phyloP scores from a whole-genome alignment of 2,329 filamentous ascomycete species.

The Metarhizium robertsii region DNA sequence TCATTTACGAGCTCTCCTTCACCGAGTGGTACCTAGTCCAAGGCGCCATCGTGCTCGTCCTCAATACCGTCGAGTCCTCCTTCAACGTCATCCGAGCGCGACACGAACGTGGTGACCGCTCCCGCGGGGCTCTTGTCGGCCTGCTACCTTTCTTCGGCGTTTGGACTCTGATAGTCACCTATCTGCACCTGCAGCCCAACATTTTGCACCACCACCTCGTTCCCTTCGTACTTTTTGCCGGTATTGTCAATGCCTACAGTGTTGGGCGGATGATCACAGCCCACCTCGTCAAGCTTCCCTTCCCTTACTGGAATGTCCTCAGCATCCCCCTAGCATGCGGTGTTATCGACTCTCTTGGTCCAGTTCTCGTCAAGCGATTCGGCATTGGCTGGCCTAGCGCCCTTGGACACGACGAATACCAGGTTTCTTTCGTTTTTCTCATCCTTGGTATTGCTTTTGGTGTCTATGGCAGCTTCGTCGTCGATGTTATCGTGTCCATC shows the following conservation, averaged over 20 bases:
- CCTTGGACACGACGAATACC: conserved; percentile 69
- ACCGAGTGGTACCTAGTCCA: conserved; percentile 91
- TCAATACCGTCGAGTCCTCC: conserved; percentile 74
- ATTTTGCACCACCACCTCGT: conserved; percentile 79
- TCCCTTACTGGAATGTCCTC: conserved; percentile 86
- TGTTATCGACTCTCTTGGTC: conserved; percentile 72
- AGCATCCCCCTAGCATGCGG: conserved; percentile 68
- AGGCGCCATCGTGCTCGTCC: conserved; percentile 68
- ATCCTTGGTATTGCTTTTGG: conserved; percentile 78
- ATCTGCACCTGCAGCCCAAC: conserved; percentile 74
- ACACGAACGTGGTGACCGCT: conserved; percentile 60
- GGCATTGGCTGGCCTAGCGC: conserved; percentile 69
- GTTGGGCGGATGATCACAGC: conserved; percentile 95
- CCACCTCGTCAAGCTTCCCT: conserved; percentile 77
- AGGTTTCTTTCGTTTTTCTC: conserved; percentile 83
- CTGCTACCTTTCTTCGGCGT: conserved; percentile 71
- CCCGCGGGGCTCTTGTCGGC: conserved; percentile 68
- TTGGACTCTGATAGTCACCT: conserved; percentile 69
- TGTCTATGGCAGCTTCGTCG: conserved; percentile 95
- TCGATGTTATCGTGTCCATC: conserved; percentile 94
- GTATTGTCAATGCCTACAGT: conserved; percentile 86
- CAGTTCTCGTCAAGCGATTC: conserved; percentile 46
- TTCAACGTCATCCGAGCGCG: conserved; percentile 78
- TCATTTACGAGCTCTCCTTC: conserved; percentile 71
- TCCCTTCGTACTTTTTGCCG: conserved; percentile 82